phyloP scores from a whole-genome alignment of 352 stramenopile species.

The Stephanocyclus meneghinianus region DNA sequence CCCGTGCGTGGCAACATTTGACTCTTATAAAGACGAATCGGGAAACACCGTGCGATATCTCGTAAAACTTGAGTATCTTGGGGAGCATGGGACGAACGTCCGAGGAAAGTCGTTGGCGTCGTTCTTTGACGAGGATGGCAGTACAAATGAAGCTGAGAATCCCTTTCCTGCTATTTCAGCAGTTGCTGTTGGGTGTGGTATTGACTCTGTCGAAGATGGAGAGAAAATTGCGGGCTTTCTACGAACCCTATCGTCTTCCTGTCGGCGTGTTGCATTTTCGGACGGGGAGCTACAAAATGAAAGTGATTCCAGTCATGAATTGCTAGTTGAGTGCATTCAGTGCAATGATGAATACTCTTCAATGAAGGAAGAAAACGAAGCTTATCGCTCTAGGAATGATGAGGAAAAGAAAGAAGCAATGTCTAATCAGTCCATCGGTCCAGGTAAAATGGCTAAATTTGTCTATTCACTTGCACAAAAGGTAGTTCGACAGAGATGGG shows the following conservation, averaged over 20 bases:
- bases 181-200: conserved; percentile 52
- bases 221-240: conserved; percentile 63
- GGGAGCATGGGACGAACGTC: conserved; percentile 40
- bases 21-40: conserved; percentile 59
- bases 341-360: conserved; percentile 58
- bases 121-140: conserved; percentile 60
- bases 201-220: conserved; percentile 57
- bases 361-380: conserved; percentile 70
- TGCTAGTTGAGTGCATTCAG: conserved; percentile 50
- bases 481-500: conserved; percentile 29
- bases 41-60: conserved; percentile 67
- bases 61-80: conserved; percentile 64
- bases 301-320: neutral
- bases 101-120: conserved; percentile 53
- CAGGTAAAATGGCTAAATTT: conserved; percentile 76
- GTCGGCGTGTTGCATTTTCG: neutral
- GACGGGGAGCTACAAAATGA: conserved; percentile 5
- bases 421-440: conserved; percentile 56
- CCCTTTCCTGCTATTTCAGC: conserved; percentile 50
- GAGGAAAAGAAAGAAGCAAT: conserved; percentile 53
- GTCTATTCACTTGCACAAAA: conserved; percentile 28
- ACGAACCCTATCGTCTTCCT: conserved; percentile 35
- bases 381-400: conserved; percentile 56
- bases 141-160: conserved; percentile 21
- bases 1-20: conserved; percentile 72